These are phyloP conservation scores for Paramecium caudatum DNA, from an alignment of 73 alveolate genomes.

Conservation along the genomic window DNA sequence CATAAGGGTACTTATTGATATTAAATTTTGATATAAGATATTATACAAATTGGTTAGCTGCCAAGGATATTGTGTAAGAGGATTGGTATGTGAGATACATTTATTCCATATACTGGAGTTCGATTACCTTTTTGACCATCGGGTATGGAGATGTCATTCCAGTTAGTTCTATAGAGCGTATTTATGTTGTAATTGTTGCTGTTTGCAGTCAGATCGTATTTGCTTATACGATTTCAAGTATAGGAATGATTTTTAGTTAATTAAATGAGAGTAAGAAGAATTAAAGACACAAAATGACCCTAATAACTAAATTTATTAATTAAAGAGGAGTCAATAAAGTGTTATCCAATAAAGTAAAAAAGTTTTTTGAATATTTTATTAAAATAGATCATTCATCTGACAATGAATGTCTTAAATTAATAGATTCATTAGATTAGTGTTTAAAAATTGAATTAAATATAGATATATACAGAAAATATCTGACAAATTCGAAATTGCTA, in stretches of 20 bases:
- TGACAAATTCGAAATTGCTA: slow-evolving; percentile 56
- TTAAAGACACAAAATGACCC: slow-evolving; percentile 48
- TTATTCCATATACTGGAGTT: slow-evolving; percentile 68
- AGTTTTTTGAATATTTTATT: slow-evolving; percentile 69
- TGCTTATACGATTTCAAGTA: slow-evolving; percentile 65
- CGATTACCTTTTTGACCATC: slow-evolving; percentile 63
- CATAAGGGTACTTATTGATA: slow-evolving; percentile 28
- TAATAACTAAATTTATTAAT: not conserved
- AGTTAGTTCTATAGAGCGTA: slow-evolving; percentile 36
- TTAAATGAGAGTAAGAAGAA: slow-evolving; percentile 52
- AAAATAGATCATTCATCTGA: slow-evolving; percentile 71
- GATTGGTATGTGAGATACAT: slow-evolving; percentile 49
- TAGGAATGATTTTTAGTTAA: slow-evolving; percentile 71
- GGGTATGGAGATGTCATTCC: slow-evolving; percentile 77
- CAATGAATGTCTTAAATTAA: slow-evolving; percentile 13
- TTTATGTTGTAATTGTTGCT: slow-evolving; percentile 51
- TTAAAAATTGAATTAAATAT: slow-evolving; percentile 63
- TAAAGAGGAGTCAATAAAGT: slow-evolving; percentile 48
- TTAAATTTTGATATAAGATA: slow-evolving; percentile 29
- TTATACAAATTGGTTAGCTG: slow-evolving; percentile 13
- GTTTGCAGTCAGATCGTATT: slow-evolving; percentile 57
- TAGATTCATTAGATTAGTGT: slow-evolving; percentile 40
- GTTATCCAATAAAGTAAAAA: slow-evolving; percentile 57
- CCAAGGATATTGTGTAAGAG: not conserved
- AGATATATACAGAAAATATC: slow-evolving; percentile 46